Conservation (phyloP, 2,329 filamentous ascomycete genomes). For the Stachybotrys elegans region DNA sequence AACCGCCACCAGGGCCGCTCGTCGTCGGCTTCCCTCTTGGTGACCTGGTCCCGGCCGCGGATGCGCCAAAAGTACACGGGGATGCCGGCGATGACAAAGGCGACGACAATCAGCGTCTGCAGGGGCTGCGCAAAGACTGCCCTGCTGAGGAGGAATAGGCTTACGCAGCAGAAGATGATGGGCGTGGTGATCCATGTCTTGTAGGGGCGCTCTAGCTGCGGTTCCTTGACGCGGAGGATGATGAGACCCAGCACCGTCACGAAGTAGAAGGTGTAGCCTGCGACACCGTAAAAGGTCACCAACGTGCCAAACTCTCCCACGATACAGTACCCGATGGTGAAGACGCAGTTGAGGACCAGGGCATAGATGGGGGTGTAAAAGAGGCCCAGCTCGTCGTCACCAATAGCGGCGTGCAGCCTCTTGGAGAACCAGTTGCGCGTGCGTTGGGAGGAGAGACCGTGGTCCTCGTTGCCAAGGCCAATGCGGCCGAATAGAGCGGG, state of each 20-base stretch:
- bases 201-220: conserved; percentile 83
- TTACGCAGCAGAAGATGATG: conserved; percentile 97
- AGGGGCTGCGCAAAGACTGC: conserved; percentile 87
- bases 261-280: conserved; percentile 97
- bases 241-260: conserved; percentile 90
- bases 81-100: conserved; percentile 77
- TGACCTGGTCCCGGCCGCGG: conserved; percentile 53
- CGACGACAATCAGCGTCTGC: conserved; percentile 82
- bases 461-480: conserved; percentile 54
- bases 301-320: conserved; percentile 89
- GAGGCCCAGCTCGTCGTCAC: conserved; percentile 72
- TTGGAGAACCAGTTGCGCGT: conserved; percentile 54
- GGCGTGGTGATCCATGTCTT: conserved; percentile 95
- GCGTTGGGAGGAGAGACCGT: conserved; percentile 36
- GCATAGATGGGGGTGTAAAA: conserved; percentile 95
- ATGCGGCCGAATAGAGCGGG: conserved; percentile 79
- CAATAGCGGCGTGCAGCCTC: conserved; percentile 56
- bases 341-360: conserved; percentile 69
- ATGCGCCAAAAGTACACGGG: conserved; percentile 89
- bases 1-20: conserved; percentile 53
- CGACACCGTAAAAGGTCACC: conserved; percentile 95
- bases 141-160: conserved; percentile 81
- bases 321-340: conserved; percentile 74
- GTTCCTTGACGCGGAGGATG: conserved; percentile 81
- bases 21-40: conserved; percentile 33